Evolutionary conservation across 371 early-diverging fungal species (phyloP).

Genomic region (Syncephalastrum sp.): DNA sequence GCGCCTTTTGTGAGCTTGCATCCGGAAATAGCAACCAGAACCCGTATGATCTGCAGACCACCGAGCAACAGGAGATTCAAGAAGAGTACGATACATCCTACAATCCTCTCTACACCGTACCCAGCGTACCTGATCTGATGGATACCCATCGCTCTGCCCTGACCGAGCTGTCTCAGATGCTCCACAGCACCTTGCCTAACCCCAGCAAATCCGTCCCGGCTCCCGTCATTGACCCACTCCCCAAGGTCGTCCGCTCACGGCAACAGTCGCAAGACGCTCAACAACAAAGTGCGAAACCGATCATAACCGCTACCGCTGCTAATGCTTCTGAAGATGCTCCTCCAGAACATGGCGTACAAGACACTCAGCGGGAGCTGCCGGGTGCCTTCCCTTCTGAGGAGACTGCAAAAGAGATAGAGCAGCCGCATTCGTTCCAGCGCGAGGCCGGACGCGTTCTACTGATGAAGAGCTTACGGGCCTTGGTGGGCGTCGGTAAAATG

Average conservation of each 20-base stretch:
- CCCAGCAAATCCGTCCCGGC: neutral
- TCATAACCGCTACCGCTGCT: too few relatives aligned
- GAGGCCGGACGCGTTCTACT: slow-evolving; percentile 35
- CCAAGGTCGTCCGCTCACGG: slow-evolving; percentile 24
- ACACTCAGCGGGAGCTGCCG: slow-evolving; percentile 16
- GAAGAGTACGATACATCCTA: slow-evolving; percentile 52
- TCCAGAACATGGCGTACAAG: slow-evolving; percentile 7
- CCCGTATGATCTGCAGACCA: neutral
- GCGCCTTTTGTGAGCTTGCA: slow-evolving; percentile 9
- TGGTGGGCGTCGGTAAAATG: slow-evolving; percentile 34
- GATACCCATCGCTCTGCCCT: slow-evolving; percentile 41
- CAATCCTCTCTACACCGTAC: slow-evolving; percentile 51
- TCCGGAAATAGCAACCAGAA: slow-evolving; percentile 4
- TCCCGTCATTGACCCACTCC: slow-evolving; percentile 28
- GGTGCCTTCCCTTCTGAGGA: slow-evolving; percentile 31
- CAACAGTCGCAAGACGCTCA: neutral
- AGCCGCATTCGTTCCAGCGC: slow-evolving; percentile 9
- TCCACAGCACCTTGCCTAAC: slow-evolving; percentile 34
- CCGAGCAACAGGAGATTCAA: slow-evolving; percentile 36
- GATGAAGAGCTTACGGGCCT: slow-evolving; percentile 35
- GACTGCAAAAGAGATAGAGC: slow-evolving; percentile 8
- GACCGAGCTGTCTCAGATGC: slow-evolving; percentile 40
- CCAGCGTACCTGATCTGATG: slow-evolving; percentile 51
- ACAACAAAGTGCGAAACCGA: neutral
- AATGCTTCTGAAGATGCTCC: neutral